phyloP scores from a whole-genome alignment of 306 rosid genomes.

The Castanopsis chinensis region DNA sequence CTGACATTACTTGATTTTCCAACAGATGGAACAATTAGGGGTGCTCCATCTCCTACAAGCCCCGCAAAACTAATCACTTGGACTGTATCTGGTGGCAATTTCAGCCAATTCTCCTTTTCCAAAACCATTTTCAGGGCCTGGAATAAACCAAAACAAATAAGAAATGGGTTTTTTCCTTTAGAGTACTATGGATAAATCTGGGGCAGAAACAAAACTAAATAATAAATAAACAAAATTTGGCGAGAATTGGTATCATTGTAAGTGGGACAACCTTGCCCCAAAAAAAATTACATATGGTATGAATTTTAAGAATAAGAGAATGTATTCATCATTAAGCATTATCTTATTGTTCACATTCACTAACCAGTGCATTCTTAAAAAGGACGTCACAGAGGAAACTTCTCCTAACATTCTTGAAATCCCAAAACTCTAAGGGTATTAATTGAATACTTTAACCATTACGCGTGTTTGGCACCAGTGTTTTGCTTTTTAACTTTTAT shows the following conservation, averaged over 20 bases:
- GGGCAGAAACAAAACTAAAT: conserved; percentile 16
- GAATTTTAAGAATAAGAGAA: not conserved
- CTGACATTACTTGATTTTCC: conserved; percentile 42
- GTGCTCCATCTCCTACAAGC: conserved; percentile 96
- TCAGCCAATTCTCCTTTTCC: conserved; percentile 85
- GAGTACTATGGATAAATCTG: not conserved
- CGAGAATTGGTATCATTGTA: not conserved
- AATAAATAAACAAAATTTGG: conserved; percentile 21
- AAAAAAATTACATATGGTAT: not conserved
- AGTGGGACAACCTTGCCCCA: not conserved
- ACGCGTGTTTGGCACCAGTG: too few species aligned
- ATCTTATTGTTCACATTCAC: not conserved
- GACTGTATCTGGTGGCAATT: conserved; percentile 75
- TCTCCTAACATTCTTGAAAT: too few species aligned
- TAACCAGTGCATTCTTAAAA: too few species aligned
- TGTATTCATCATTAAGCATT: not conserved
- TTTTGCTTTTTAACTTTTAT: too few species aligned
- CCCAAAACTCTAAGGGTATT: too few species aligned
- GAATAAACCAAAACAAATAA: conserved; percentile 16
- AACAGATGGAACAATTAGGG: conserved; percentile 61
- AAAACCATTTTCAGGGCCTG: conserved; percentile 97
- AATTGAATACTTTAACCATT: too few species aligned
- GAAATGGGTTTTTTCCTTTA: conserved; percentile 6
- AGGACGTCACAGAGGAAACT: too few species aligned
- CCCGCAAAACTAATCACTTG: conserved; percentile 93